A percentile compares a stretch with the other conserved stretches of the same genome.
Conservation (phyloP, 1,139 yeast species). For the Geotrichum cucujoidarum region DNA sequence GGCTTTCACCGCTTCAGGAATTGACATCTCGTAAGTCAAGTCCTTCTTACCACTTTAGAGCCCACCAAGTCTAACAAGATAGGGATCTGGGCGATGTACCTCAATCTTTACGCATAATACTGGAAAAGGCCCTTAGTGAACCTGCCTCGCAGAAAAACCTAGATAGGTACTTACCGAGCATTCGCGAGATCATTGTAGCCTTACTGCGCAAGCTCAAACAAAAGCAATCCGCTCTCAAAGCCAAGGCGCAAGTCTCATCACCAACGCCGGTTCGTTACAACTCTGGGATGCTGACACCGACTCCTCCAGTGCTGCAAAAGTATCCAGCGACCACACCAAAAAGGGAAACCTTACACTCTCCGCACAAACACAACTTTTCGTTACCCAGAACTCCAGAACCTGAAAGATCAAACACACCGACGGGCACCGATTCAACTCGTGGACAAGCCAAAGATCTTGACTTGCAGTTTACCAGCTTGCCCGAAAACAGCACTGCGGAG, state of each 20-base stretch:
- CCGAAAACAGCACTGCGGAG: neutral
- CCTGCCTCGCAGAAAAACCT: constrained; percentile 82
- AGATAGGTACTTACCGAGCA: constrained; percentile 75
- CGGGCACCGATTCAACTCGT: neutral
- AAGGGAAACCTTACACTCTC: too few species aligned
- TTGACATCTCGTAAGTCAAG: constrained; percentile 45
- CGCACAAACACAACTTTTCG: constrained; percentile 6
- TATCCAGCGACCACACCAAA: too few species aligned
- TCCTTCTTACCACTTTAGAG: neutral
- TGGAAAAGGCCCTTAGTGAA: constrained; percentile 83
- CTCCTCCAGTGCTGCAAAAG: constrained; percentile 21
- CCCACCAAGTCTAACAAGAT: neutral
- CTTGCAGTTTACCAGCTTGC: too few species aligned
- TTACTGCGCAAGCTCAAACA: constrained; percentile 72
- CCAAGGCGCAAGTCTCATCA: constrained; percentile 4
- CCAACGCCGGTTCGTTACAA: neutral
- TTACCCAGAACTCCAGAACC: too few species aligned
- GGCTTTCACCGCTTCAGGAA: constrained; percentile 64
- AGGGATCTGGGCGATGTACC: constrained; percentile 76
- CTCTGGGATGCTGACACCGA: neutral
- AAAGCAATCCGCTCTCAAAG: constrained; percentile 48
- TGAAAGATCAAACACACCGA: neutral
- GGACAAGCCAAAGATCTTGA: constrained; percentile 4
- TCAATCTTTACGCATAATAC: constrained; percentile 60
- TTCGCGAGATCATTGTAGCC: constrained; percentile 79